A percentile compares a stretch with the other conserved stretches of the same genome.
Evolutionary conservation across 495 filamentous ascomycete species (phyloP).

Genomic region (Penicillium turbatum): DNA sequence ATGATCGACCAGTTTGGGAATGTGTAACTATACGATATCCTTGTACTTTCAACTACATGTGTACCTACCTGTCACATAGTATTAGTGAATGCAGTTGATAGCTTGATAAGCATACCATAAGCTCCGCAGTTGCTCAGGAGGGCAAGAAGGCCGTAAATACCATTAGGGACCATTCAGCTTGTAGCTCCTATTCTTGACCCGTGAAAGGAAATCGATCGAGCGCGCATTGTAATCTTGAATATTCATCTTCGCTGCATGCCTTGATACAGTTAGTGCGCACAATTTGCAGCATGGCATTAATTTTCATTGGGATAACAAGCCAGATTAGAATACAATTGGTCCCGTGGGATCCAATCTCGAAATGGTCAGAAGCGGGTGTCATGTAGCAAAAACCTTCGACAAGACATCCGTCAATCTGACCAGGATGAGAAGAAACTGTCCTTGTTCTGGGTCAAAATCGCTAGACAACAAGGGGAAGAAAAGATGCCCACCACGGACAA

Average conservation of each 20-base stretch:
- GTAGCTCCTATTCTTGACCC: too few species aligned
- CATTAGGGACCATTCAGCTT: too few species aligned
- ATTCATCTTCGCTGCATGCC: too few species aligned
- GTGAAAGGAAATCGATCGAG: too few species aligned
- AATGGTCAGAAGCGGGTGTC: not conserved
- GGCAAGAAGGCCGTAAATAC: too few species aligned
- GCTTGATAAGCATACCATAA: too few species aligned
- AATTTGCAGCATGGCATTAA: conserved; percentile 4
- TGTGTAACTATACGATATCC: too few species aligned
- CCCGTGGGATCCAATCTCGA: conserved; percentile 9
- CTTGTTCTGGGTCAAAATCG: conserved; percentile 19
- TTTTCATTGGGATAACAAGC: conserved; percentile 6
- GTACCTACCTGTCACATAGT: too few species aligned
- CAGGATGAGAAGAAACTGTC: not conserved
- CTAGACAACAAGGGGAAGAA: conserved; percentile 26
- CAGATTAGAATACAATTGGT: conserved; percentile 21
- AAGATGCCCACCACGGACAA: conserved; percentile 15
- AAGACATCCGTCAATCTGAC: not conserved
- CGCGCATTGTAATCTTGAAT: too few species aligned
- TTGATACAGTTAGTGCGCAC: not conserved
- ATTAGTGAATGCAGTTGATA: too few species aligned
- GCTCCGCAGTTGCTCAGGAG: too few species aligned
- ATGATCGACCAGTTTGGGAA: not conserved
- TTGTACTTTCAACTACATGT: too few species aligned
- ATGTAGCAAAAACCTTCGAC: not conserved